Base-by-base conservation (phyloP, 148 eudicot genomes). In the Limonium bicolor region DNA sequence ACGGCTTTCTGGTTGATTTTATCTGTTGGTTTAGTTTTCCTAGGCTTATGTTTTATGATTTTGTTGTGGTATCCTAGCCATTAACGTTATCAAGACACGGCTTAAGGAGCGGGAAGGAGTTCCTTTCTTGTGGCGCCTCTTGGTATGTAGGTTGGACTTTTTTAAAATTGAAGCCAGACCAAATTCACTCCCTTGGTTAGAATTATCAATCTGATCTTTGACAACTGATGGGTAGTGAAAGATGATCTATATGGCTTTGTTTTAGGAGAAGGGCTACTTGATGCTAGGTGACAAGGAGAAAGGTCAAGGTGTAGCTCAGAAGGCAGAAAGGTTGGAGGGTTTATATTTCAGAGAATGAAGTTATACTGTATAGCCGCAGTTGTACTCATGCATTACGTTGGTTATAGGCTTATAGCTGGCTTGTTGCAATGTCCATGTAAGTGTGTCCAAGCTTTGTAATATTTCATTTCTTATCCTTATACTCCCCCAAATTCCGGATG, bases 111-210 rank as follows among this genome's bases (percentile, higher is more conserved):
- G 94, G 52, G 78, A 67, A 36, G 68, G 76, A 14, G 60, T 68
- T 25, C 94, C 94, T 17, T 87, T 76, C 60, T 36, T 82, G 60
- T 87, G 94, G 94, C 76, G 69, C 46, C 60, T 87, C 30, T 57
- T 79, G 94, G 96, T 86, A 67, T 19, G 41, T 9, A 12, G 60
- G 16, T 18, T 6, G 3, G 22, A 38, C 8, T 38, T 38, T n/a
- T 17, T 24, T n/a, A 2, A 35, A 35, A 1, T 5, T n/a, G 14
- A 13, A 35, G n/a, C n/a, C n/a, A n/a, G n/a, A n/a, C n/a, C n/a
- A n/a, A n/a, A n/a, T n/a, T 20, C 23, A 27, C 8, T 21, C 10
- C 1, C 10, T 7, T 23, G 27, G 7, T 12, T 6, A 23, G 4
- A 7, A 17, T 26, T 14, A 15, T n/a, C n/a, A n/a, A n/a, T n/a